These are phyloP conservation scores for Suillus americanus DNA, from an alignment of 768 basidiomycete genomes.

Conservation along the genomic window DNA sequence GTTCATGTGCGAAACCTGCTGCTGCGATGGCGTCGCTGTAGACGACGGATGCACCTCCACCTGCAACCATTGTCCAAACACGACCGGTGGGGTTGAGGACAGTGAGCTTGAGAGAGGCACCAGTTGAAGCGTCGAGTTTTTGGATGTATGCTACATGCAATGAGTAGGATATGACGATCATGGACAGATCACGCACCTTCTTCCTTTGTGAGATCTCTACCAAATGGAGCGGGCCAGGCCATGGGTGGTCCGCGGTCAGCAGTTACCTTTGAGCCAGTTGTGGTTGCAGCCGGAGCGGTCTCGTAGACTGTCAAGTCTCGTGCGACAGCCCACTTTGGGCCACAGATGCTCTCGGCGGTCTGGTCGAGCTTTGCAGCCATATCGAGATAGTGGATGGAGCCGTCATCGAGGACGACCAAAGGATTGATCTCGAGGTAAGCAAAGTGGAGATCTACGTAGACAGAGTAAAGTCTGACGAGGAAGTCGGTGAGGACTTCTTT, in stretches of 20 bases:
- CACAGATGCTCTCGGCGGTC: constrained; percentile 97
- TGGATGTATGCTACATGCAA: constrained; percentile 80
- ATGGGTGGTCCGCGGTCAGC: constrained; percentile 97
- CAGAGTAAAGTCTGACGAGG: constrained; percentile 90
- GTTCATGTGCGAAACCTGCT: constrained; percentile 93
- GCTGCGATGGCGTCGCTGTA: constrained; percentile 81
- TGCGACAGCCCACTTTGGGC: constrained; percentile 98
- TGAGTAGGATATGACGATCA: background rate
- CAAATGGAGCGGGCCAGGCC: constrained; percentile 95
- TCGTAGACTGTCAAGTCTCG: constrained; percentile 84
- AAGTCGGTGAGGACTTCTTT: constrained; percentile 94
- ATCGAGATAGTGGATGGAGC: constrained; percentile 90
- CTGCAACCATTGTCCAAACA: constrained; percentile 99
- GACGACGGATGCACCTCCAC: constrained; percentile 81
- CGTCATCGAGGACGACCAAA: constrained; percentile 86
- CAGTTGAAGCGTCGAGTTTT: constrained; percentile 95
- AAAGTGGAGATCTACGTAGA: constrained; percentile 98
- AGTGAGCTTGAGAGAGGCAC: constrained; percentile 97
- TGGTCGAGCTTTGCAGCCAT: constrained; percentile 99
- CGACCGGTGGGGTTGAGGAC: constrained; percentile 93
- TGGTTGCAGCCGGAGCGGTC: constrained; percentile 34
- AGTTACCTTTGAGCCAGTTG: constrained; percentile 52
- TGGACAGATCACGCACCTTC: constrained; percentile 40
- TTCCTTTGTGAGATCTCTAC: constrained; percentile 96
- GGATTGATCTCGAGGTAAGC: constrained; percentile 99